These are phyloP conservation scores for Verticillium longisporum DNA, from an alignment of 2,329 filamentous ascomycete species.

Conservation along the genomic window DNA sequence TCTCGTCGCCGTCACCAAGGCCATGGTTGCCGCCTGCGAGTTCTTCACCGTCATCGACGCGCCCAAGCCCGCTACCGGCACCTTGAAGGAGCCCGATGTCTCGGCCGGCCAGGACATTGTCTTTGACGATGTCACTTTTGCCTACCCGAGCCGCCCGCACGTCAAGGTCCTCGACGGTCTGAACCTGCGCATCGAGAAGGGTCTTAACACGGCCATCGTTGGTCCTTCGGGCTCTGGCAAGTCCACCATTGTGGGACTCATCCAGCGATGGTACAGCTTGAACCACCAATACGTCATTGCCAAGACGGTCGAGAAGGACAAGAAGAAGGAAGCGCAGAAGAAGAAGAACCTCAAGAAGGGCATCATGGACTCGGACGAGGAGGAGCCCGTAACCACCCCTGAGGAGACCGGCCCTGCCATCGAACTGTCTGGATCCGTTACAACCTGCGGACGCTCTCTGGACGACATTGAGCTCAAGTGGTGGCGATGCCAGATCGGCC, in stretches of 20 bases:
- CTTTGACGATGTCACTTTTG: slow-evolving; percentile 61
- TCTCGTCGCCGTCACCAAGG: slow-evolving; percentile 50
- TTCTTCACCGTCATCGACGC: slow-evolving; percentile 51
- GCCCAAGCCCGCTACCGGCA: slow-evolving; percentile 27
- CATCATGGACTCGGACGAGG: slow-evolving; percentile 19
- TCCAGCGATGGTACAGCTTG: slow-evolving; percentile 67
- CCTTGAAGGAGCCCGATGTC: slow-evolving; percentile 27
- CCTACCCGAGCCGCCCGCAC: slow-evolving; percentile 61
- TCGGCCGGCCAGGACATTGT: slow-evolving; percentile 32
- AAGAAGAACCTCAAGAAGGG: slow-evolving; percentile 23
- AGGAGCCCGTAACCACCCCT: slow-evolving; percentile 11
- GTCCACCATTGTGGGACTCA: slow-evolving; percentile 63
- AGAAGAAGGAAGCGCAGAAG: slow-evolving; percentile 32
- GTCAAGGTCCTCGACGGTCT: slow-evolving; percentile 57
- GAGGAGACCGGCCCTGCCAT: slow-evolving; percentile 35
- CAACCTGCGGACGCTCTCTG: slow-evolving; percentile 46
- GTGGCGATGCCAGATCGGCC: slow-evolving; percentile 55
- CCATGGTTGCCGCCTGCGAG: slow-evolving; percentile 49
- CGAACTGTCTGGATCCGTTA: slow-evolving; percentile 44
- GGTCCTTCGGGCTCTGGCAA: slow-evolving; percentile 69
- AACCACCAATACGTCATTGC: slow-evolving; percentile 44
- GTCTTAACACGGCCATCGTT: slow-evolving; percentile 67
- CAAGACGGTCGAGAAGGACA: slow-evolving; percentile 40
- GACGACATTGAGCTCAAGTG: slow-evolving; percentile 55
- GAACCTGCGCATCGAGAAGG: slow-evolving; percentile 50